Conservation (phyloP, 139 green algal species). For the Microglena sp. region DNA sequence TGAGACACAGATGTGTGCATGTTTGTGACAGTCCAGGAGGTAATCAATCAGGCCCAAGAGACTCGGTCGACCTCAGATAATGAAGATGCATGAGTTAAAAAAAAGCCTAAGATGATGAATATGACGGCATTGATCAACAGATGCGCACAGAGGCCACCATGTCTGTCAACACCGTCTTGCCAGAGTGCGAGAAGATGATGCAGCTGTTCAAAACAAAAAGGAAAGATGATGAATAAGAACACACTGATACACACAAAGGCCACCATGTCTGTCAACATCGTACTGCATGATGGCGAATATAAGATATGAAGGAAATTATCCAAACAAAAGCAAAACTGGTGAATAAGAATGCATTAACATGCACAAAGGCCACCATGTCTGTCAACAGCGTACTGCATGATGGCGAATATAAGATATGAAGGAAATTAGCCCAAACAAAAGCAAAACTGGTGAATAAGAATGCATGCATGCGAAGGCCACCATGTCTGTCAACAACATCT, state of each 20-base stretch:
- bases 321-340: no score
- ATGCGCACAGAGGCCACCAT: slow-evolving; percentile 56
- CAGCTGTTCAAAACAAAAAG: neutral
- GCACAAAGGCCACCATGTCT: slow-evolving; percentile 53
- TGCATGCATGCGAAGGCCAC: slow-evolving; percentile 62
- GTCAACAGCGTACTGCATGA: slow-evolving; percentile 28
- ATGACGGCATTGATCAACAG: no score
- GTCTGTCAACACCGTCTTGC: slow-evolving; percentile 41
- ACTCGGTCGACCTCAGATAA: no score
- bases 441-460: no score
- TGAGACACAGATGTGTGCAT: neutral
- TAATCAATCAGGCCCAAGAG: no score
- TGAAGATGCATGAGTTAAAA: no score
- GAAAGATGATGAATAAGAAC: neutral
- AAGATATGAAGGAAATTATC: neutral
- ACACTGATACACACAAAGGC: neutral
- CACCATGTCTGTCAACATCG: neutral
- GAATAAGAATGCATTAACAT: no score
- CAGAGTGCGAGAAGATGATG: neutral
- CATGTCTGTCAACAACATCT: slow-evolving; percentile 46
- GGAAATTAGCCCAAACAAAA: no score
- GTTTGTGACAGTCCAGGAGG: no score
- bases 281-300: neutral
- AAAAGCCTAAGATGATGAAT: no score
- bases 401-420: neutral